A percentile compares a stretch with the other conserved stretches of the same genome.
Evolutionary conservation across 2,329 filamentous ascomycete genomes (phyloP).

Genomic region (Boeremia exigua): DNA sequence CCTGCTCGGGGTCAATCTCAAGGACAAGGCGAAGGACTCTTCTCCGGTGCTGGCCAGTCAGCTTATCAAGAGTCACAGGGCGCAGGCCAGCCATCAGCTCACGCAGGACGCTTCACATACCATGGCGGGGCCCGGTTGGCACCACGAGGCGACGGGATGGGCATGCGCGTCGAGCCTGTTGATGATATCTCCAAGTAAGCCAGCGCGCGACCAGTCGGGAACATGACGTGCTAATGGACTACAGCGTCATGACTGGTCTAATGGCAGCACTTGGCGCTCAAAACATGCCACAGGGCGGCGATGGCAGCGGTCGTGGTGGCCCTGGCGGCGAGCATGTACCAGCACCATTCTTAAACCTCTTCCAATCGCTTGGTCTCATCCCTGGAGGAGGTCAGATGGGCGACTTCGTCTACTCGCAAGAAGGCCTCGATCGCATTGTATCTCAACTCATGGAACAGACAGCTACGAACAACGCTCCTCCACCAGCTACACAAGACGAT

Average conservation of each 20-base stretch:
- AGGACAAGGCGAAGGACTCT: slow-evolving; percentile 26
- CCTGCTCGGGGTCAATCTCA: slow-evolving; percentile 16
- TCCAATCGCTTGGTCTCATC: slow-evolving; percentile 44
- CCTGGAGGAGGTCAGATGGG: slow-evolving; percentile 58
- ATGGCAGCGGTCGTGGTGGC: slow-evolving; percentile 10
- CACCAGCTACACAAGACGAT: slow-evolving; percentile 77
- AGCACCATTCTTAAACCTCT: slow-evolving; percentile 54
- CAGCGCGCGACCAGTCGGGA: slow-evolving; percentile 45
- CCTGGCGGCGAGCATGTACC: slow-evolving; percentile 13
- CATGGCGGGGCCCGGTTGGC: slow-evolving; percentile 48
- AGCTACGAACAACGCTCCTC: slow-evolving; percentile 75
- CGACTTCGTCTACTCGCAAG: slow-evolving; percentile 89
- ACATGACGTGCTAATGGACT: slow-evolving; percentile 20
- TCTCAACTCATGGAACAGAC: slow-evolving; percentile 87
- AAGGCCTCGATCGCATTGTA: slow-evolving; percentile 87
- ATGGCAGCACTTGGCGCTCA: slow-evolving; percentile 43
- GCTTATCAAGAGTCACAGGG: slow-evolving; percentile 24
- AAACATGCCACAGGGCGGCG: slow-evolving; percentile 11
- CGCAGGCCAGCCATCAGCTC: slow-evolving; percentile 20
- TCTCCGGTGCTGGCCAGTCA: slow-evolving; percentile 20
- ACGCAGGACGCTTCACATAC: slow-evolving; percentile 39
- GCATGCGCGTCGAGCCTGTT: slow-evolving; percentile 54
- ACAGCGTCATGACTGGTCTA: slow-evolving; percentile 41
- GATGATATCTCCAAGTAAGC: slow-evolving; percentile 50
- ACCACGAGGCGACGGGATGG: slow-evolving; percentile 60